phyloP scores from a whole-genome alignment of 768 basidiomycete species.

The Trametes punicea region DNA sequence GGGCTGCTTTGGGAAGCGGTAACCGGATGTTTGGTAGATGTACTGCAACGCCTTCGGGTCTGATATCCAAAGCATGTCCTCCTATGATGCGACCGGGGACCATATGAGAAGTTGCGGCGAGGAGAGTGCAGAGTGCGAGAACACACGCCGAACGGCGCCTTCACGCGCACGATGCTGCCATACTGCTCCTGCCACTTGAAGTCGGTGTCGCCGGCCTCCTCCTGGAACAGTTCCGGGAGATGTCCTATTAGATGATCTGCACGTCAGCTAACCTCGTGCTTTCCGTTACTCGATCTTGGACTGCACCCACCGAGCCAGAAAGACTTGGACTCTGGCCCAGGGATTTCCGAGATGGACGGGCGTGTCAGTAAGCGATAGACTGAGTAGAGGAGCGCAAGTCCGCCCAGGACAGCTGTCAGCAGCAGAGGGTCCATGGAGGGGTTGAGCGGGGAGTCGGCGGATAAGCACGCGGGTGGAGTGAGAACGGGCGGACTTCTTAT shows the following conservation, averaged over 20 bases:
- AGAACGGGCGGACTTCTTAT: slow-evolving; percentile 4
- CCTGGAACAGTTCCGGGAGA: slow-evolving; percentile 47
- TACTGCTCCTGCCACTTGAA: slow-evolving; percentile 50
- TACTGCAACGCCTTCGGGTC: slow-evolving; percentile 61
- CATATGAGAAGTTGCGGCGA: background rate
- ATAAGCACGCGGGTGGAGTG: slow-evolving; percentile 7
- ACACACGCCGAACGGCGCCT: slow-evolving; percentile 48
- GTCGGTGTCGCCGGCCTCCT: slow-evolving; percentile 47
- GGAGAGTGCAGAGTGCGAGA: background rate
- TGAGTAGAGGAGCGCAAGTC: slow-evolving; percentile 14
- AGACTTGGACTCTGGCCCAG: slow-evolving; percentile 47
- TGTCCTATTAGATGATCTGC: slow-evolving; percentile 36
- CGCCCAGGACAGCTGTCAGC: slow-evolving; percentile 7
- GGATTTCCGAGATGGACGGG: slow-evolving; percentile 43
- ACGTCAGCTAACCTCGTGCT: background rate
- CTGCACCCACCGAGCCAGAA: slow-evolving; percentile 42
- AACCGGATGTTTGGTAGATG: slow-evolving; percentile 54
- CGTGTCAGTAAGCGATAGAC: slow-evolving; percentile 23
- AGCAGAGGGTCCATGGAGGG: slow-evolving; percentile 3
- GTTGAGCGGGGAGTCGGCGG: background rate
- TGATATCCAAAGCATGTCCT: slow-evolving; percentile 50
- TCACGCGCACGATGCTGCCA: slow-evolving; percentile 49
- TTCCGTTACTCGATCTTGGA: background rate
- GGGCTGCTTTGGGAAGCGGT: slow-evolving; percentile 50
- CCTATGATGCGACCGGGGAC: slow-evolving; percentile 35